phyloP scores from a whole-genome alignment of 2,329 filamentous ascomycete genomes.

The Kalmusia sp. region DNA sequence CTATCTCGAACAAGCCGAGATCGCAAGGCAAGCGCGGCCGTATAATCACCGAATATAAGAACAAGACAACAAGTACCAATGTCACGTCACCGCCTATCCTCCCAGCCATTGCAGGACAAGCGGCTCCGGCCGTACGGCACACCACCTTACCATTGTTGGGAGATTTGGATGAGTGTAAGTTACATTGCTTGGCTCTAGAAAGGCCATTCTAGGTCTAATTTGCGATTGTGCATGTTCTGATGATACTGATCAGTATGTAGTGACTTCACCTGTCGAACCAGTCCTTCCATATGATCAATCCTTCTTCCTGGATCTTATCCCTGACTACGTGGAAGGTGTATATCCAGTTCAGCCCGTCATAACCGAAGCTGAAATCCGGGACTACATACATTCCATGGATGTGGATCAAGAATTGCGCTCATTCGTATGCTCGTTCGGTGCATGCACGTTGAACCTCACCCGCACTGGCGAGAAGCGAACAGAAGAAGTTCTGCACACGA shows the following conservation, averaged over 20 bases:
- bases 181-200: not conserved
- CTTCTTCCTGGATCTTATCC: slow-evolving; percentile 54
- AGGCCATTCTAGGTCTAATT: not conserved
- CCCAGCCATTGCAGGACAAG: slow-evolving; percentile 25
- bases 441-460: slow-evolving; percentile 54
- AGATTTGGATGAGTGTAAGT: slow-evolving; percentile 23
- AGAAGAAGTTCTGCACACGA: slow-evolving; percentile 38
- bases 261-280: slow-evolving; percentile 3
- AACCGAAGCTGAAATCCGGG: slow-evolving; percentile 48
- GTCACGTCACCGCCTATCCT: slow-evolving; percentile 32
- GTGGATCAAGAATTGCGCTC: slow-evolving; percentile 47
- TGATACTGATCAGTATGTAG: slow-evolving; percentile 3
- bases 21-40: slow-evolving; percentile 48
- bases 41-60: slow-evolving; percentile 52
- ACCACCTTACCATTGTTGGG: slow-evolving; percentile 20
- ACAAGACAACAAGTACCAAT: slow-evolving; percentile 29
- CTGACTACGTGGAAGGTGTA: slow-evolving; percentile 53
- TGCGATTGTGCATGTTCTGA: not conserved
- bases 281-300: slow-evolving; percentile 6
- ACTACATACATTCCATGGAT: slow-evolving; percentile 47
- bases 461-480: slow-evolving; percentile 41
- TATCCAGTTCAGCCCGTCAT: slow-evolving; percentile 59
- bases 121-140: slow-evolving; percentile 17
- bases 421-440: slow-evolving; percentile 55
- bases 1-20: slow-evolving; percentile 46